Evolutionary conservation across 257 asterid species (phyloP), one percentile per base, ranked within the genome.

Genomic region (Scutellaria minor): DNA sequence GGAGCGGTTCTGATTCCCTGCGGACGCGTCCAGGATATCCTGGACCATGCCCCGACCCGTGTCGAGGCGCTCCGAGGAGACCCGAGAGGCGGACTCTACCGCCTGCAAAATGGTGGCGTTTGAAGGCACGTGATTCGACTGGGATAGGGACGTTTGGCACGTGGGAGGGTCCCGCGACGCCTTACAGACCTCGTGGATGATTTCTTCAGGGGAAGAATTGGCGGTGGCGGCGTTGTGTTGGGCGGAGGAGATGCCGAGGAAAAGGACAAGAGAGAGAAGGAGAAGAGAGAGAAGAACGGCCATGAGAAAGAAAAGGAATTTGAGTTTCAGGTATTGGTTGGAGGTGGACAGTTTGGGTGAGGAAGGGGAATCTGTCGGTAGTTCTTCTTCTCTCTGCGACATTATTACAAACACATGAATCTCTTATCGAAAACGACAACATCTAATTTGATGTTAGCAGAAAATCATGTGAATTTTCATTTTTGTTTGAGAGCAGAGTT

Each of bases 1-100:
- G 2, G 93, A 64, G 18, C 82, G 86, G 85, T 86, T 90, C 10
- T 8, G 52, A 55, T 88, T 83, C 11, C 75, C 84, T 0, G 74
- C 47, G 1, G 88, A 72, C 1, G 70, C 59, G n/a, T 20, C 75
- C 40, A 82, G 68, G 60, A 88, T 82, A 1, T 60, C 75, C 35
- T 46, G 59, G 0, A 86, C 81, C 93, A 82, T 83, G 0, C 41
- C 58, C 14, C 71, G 68, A 9, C 85, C 85, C 20, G 54, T 53
- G 0, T 71, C 45, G 5, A 82, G 85, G 27, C 83, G 78, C 3
- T 72, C 52, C 0, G 82, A 47, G 6, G 95, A 77, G 1, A 88
- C 50, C 40, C 61, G 11, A 60, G 82, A 18, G 37, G 95, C 86
- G 6, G 84, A 70, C 20, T 13, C 7, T 14, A 88, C 63, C 13